phyloP scores from a whole-genome alignment of 345 rosid genomes.

The Lepidium didymum region DNA sequence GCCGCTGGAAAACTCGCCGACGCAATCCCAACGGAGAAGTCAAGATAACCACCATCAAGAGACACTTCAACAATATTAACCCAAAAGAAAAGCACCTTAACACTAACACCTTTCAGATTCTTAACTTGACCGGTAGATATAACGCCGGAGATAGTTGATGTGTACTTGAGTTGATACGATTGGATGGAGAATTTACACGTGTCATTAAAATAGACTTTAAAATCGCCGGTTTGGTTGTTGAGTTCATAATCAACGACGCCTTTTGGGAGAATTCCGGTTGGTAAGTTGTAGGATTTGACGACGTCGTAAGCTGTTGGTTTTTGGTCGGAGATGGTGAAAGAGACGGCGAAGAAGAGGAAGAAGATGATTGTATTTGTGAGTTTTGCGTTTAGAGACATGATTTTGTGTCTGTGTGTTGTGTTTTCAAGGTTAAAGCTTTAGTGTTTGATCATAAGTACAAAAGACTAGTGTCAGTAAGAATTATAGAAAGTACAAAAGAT shows the following conservation, averaged over 20 bases:
- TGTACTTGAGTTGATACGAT: slow-evolving; percentile 50
- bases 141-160: slow-evolving; percentile 43
- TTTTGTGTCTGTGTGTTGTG: background rate
- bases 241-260: slow-evolving; percentile 51
- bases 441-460: background rate
- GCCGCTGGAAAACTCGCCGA: slow-evolving; percentile 44
- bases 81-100: slow-evolving; percentile 57
- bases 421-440: background rate
- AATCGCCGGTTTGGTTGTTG: slow-evolving; percentile 46
- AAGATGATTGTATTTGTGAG: background rate
- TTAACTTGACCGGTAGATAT: slow-evolving; percentile 36
- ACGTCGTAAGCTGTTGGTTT: slow-evolving; percentile 43
- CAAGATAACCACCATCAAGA: slow-evolving; percentile 34
- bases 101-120: slow-evolving; percentile 48
- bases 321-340: background rate
- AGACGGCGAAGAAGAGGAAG: background rate
- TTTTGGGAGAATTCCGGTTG: slow-evolving; percentile 55
- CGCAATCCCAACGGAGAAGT: slow-evolving; percentile 61
- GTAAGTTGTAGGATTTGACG: slow-evolving; percentile 45
- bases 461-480: background rate
- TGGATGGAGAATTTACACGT: slow-evolving; percentile 47
- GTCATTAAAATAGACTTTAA: slow-evolving; percentile 34
- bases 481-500: too few relatives aligned
- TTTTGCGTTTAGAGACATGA: slow-evolving; percentile 9
- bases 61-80: slow-evolving; percentile 39